Evolutionary conservation across 441 rosid species (phyloP), one percentile per base, ranked within the genome.

Genomic region (Kokia cookei): DNA sequence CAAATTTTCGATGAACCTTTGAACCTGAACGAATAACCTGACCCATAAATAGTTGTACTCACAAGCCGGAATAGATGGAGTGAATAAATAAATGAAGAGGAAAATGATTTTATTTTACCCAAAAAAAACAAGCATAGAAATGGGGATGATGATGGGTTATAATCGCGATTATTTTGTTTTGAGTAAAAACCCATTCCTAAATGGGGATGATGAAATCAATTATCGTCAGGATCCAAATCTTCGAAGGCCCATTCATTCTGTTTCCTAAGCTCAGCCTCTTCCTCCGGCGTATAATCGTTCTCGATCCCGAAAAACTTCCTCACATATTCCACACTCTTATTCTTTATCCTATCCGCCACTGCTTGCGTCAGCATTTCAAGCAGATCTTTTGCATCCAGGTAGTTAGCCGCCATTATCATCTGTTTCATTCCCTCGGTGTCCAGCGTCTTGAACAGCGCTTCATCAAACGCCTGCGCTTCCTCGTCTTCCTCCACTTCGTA

Each of bases 201-300:
- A 19, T 19, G 22, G 22, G 22, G 22, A 19, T 19, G 22, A 19
- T 19, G 22, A 19, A 19, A 32, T 32, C 37, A 32, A 63, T 71
- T 45, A 63, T 35, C 29, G 55, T 80, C 84, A 11, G 71, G 22
- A 42, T 81, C 84, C 15, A 84, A 72, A 6, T 59, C 78, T 37
- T 84, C 83, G 29, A 74, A 84, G 26, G 89, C 89, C 90, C 90
- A 86, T 0, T 60, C 73, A 75, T 84, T 10, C 71, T 88, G 77
- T 0, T 19, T 19, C 19, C 82, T 79, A 26, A 82, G n/a, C 27
- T 3, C 26, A 0, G 62, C 85, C 79, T 86, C 90, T 66, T 88
- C 88, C 43, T 84, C 86, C 1, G 76, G 78, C 1, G 87, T 76
- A 40, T 51, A 83, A 73, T 86, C 90, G 19, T 61, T 78, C 50